Evolutionary conservation across 345 rosid species (phyloP).

Genomic region (Arabis alpina): DNA sequence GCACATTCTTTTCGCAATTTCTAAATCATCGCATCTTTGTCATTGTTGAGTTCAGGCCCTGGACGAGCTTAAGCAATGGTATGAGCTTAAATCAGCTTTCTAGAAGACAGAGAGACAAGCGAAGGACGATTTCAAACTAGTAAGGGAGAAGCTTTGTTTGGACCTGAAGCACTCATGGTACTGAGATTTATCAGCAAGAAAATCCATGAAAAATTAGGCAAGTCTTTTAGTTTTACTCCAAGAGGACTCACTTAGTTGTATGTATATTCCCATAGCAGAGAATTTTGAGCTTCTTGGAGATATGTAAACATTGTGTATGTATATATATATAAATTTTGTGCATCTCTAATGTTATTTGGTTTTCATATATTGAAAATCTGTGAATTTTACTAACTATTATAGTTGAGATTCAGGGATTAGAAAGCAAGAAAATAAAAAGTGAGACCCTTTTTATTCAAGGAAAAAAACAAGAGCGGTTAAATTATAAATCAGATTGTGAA

Average conservation of each 20-base stretch:
- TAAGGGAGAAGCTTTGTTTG: constrained; percentile 7
- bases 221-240: constrained; percentile 34
- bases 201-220: constrained; percentile 29
- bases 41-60: constrained; percentile 8
- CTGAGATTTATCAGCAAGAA: not conserved
- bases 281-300: constrained; percentile 18
- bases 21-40: not conserved
- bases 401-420: constrained; percentile 32
- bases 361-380: constrained; percentile 9
- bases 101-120: constrained; percentile 25
- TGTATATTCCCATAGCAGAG: constrained; percentile 19
- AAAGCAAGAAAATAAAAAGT: constrained; percentile 29
- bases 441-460: constrained; percentile 33
- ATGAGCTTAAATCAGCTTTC: constrained; percentile 2
- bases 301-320: not conserved
- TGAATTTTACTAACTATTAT: not conserved
- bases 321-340: constrained; percentile 6
- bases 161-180: constrained; percentile 17
- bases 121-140: not conserved
- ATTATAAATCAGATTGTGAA: constrained; percentile 33
- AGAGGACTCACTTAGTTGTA: constrained; percentile 24
- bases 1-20: constrained; percentile 10
- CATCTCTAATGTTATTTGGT: not conserved
- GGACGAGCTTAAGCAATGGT: not conserved
- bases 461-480: constrained; percentile 32